Evolutionary conservation across 768 basidiomycete genomes (phyloP).

Genomic region (Rhizopogon sp.): DNA sequence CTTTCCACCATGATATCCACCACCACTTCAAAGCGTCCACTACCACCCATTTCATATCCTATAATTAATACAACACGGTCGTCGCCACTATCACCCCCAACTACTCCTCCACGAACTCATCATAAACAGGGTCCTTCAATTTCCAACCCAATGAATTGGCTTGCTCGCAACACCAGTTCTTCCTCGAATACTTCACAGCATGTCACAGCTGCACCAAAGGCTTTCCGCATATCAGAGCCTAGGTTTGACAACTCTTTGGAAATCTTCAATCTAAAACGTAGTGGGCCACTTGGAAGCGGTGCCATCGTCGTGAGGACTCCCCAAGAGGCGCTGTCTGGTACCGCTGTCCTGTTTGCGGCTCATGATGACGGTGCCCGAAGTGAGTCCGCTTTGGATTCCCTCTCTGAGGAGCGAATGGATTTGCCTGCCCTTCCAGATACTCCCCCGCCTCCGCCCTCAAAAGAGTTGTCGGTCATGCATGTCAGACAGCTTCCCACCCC

Average conservation of each 20-base stretch:
- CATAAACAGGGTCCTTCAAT: slow-evolving; percentile 29
- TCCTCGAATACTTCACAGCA: slow-evolving; percentile 21
- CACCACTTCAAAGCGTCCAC: slow-evolving; percentile 17
- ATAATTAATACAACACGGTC: slow-evolving; percentile 15
- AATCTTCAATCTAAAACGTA: slow-evolving; percentile 27
- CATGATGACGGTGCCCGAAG: slow-evolving; percentile 8
- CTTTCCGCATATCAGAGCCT: slow-evolving; percentile 41
- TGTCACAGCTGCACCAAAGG: slow-evolving; percentile 26
- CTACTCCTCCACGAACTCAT: slow-evolving; percentile 23
- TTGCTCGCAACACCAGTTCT: slow-evolving; percentile 32
- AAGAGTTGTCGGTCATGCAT: background rate
- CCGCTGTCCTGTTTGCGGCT: slow-evolving; percentile 11
- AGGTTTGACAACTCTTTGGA: slow-evolving; percentile 30
- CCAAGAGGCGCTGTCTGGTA: slow-evolving; percentile 59
- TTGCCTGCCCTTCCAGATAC: slow-evolving; percentile 34
- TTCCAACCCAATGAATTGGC: slow-evolving; percentile 39
- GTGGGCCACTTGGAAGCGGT: slow-evolving; percentile 58
- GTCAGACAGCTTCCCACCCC: slow-evolving; percentile 28
- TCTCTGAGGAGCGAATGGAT: slow-evolving; percentile 14
- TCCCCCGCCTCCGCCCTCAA: slow-evolving; percentile 47
- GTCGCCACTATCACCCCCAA: slow-evolving; percentile 25
- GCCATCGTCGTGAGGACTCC: slow-evolving; percentile 77
- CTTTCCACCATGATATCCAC: slow-evolving; percentile 18
- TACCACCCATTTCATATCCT: slow-evolving; percentile 9
- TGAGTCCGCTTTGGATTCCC: slow-evolving; percentile 6